Base-by-base conservation (phyloP, 2,329 filamentous ascomycete genomes). In the Colletotrichum sp. region DNA sequence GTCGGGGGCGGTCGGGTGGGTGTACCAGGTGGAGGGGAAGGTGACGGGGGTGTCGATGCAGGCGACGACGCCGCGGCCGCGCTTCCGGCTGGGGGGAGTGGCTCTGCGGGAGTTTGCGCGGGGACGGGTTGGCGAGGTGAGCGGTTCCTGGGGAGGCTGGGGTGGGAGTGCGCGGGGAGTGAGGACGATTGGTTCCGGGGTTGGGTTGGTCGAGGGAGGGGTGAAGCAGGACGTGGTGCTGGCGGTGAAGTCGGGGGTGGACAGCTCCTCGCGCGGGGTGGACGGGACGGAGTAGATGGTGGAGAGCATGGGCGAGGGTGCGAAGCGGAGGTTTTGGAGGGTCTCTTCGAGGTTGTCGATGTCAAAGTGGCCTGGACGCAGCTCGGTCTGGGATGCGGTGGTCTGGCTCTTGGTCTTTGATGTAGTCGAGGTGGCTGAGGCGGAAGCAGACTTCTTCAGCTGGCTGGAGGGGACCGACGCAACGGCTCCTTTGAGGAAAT, bases 11-110 rank as follows among this genome's bases (percentile, higher is more conserved):
- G 75, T 69, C 0, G 79, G 72, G 51, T 86, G 83, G 5, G 76
- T 77, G 75, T 85, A 84, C 84, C 84, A 86, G 15, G 82, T 79
- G 8, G 83, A 80, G 0, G 78, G 58, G 18, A 81, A 81, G 0
- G 79, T 75, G 24, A 80, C 73, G 3, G 78, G 77, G 2, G 64
- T 74, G 24, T 79, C 77, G 36, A 82, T 78, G 69, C 84, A 85
- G 59, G 80, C 57, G 24, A 73, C 71, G 16, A 73, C 71, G 57
- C 68, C 68, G n/a, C 71, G 71, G 3, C 68, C 71, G 8, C 71
- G 71, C 24, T 67, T 73, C 11, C 71, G 31, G 55, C 36, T 63
- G 12, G 71, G 68, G 1, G 71, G 71, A 15, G 38, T 73, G 33
- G 68, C 62, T 11, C 71, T 61, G 34, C 68, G 71, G 8, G 68